Percentiles rank a stretch among this genome's conserved stretches.
Evolutionary conservation across 1,284 basidiomycete genomes (phyloP).

Genomic region (Pseudozyma tsukubaensis): DNA sequence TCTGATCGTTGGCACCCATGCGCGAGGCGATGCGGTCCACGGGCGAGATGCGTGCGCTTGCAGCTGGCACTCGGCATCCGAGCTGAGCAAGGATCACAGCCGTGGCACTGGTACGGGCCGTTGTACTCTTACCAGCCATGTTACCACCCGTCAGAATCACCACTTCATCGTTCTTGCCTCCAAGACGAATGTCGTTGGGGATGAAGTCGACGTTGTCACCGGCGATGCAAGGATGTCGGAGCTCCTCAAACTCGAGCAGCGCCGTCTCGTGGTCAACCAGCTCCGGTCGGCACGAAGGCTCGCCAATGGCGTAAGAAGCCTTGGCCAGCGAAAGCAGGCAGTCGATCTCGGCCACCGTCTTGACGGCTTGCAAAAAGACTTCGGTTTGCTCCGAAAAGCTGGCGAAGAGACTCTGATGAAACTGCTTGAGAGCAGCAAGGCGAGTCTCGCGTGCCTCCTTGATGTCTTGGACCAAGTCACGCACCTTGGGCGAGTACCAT

Average conservation of each 20-base stretch:
- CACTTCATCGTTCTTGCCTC: constrained; percentile 81
- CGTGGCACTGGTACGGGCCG: constrained; percentile 94
- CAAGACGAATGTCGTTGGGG: constrained; percentile 90
- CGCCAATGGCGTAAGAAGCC: constrained; percentile 86
- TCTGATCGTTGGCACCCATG: constrained; percentile 82
- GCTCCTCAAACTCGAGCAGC: constrained; percentile 80
- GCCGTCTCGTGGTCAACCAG: constrained; percentile 84
- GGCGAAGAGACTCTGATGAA: constrained; percentile 71
- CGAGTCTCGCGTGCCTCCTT: constrained; percentile 67
- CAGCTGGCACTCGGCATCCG: constrained; percentile 95
- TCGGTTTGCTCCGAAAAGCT: constrained; percentile 85
- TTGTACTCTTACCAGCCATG: constrained; percentile 74
- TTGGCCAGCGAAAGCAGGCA: constrained; percentile 93
- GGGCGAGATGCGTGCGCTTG: constrained; percentile 83
- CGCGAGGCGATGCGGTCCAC: constrained; percentile 94
- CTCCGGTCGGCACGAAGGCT: constrained; percentile 89
- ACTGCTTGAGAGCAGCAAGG: constrained; percentile 64
- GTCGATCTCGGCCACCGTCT: constrained; percentile 85
- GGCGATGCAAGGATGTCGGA: constrained; percentile 80
- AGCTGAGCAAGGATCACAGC: constrained; percentile 96
- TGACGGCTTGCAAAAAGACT: constrained; percentile 64
- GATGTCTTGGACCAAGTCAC: constrained; percentile 64
- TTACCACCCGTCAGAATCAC: constrained; percentile 94
- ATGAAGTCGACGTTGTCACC: constrained; percentile 79
- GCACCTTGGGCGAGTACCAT: constrained; percentile 64